Conservation (phyloP, 2,329 filamentous ascomycete genomes). For the Aspergillus quadricinctus region DNA sequence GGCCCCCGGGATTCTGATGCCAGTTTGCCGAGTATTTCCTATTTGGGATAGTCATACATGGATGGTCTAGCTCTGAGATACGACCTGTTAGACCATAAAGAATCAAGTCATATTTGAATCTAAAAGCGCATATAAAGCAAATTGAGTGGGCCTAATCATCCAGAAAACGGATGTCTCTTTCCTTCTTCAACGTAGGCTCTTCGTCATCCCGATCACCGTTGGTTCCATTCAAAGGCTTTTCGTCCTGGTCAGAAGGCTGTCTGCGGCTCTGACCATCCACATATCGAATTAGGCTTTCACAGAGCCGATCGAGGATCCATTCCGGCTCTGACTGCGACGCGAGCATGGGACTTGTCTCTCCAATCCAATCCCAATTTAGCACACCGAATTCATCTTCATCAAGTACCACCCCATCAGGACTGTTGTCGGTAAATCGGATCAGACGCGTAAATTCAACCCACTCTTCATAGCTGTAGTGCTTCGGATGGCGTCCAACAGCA, state of each 20-base stretch:
- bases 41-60: background rate
- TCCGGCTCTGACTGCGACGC: constrained; percentile 59
- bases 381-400: constrained; percentile 56
- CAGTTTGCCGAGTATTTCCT: background rate
- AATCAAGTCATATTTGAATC: background rate
- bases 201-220: constrained; percentile 5
- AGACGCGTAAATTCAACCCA: constrained; percentile 82
- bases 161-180: constrained; percentile 21
- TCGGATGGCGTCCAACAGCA: constrained; percentile 31
- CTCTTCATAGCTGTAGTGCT: constrained; percentile 73
- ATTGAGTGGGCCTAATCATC: background rate
- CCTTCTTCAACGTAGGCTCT: constrained; percentile 19
- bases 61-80: background rate
- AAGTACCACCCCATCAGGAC: constrained; percentile 28
- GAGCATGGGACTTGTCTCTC: constrained; percentile 64
- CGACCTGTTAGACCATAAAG: background rate
- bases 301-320: constrained; percentile 63
- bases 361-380: constrained; percentile 70
- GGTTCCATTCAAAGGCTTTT: background rate
- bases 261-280: constrained; percentile 21
- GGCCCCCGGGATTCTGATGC: background rate
- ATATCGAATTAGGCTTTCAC: constrained; percentile 57
- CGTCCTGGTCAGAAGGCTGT: background rate
- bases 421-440: constrained; percentile 54
- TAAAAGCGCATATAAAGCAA: background rate